Percentiles rank a stretch among this genome's conserved stretches.
Evolutionary conservation across 805 yeast genomes (phyloP).

Genomic region (Novakomyces olei): DNA sequence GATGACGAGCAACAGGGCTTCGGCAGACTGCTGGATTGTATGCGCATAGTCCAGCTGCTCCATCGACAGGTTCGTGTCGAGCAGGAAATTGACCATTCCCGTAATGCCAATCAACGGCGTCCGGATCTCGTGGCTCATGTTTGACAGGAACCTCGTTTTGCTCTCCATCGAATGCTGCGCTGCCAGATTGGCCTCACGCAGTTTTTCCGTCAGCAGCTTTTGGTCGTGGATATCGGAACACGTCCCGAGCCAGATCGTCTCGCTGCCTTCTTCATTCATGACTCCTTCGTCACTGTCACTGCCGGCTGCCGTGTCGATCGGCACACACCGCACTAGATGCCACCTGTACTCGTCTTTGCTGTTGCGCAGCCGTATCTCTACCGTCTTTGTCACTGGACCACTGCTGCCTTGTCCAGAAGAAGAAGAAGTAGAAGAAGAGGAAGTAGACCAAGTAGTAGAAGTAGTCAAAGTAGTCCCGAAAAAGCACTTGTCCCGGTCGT

Average conservation of each 20-base stretch:
- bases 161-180: constrained; percentile 17
- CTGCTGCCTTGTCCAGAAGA: not conserved
- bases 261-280: no score
- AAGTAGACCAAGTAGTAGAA: not conserved
- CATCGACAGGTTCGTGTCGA: constrained; percentile 15
- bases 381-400: constrained; percentile 4
- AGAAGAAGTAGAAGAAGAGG: not conserved
- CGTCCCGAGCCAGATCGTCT: constrained; percentile 15
- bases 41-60: constrained; percentile 18
- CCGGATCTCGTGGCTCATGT: constrained; percentile 18
- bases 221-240: constrained; percentile 17
- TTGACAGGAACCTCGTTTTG: constrained; percentile 19
- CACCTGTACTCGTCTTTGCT: constrained; percentile 13
- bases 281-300: constrained; percentile 1
- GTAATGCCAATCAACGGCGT: constrained; percentile 18
- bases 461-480: constrained; percentile 7
- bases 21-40: constrained; percentile 16
- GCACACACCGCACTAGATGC: constrained; percentile 14
- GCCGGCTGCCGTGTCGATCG: constrained; percentile 8
- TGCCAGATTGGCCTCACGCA: constrained; percentile 16
- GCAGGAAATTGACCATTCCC: constrained; percentile 17
- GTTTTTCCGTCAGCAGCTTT: constrained; percentile 15
- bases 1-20: constrained; percentile 16
- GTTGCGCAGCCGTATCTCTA: constrained; percentile 13
- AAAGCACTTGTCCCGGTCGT: constrained; percentile 13